Percentiles rank a stretch among this genome's conserved stretches.
phyloP scores from a whole-genome alignment of 164 flowering plant genomes.

The Platanus orientalis region DNA sequence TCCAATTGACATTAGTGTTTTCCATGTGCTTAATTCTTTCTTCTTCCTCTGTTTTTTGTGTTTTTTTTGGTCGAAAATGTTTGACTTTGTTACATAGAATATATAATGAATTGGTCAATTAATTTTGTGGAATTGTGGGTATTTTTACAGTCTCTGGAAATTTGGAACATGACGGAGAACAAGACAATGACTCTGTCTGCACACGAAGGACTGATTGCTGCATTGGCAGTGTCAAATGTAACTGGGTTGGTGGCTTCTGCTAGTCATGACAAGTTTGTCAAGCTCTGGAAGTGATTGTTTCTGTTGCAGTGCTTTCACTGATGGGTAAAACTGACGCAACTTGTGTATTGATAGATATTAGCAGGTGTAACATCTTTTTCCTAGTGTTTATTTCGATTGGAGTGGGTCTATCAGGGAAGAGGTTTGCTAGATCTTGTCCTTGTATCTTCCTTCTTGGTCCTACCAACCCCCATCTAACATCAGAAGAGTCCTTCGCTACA shows the following conservation, averaged over 20 bases:
- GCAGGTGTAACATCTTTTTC: neutral
- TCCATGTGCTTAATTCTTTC: too few species aligned
- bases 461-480: neutral
- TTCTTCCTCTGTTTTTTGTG: too few species aligned
- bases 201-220: slow-evolving; percentile 56
- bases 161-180: slow-evolving; percentile 74
- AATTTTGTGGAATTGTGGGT: neutral
- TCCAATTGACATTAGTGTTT: too few species aligned
- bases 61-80: too few species aligned
- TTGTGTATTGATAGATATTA: neutral
- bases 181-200: slow-evolving; percentile 68
- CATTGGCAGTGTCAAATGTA: slow-evolving; percentile 52
- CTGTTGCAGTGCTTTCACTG: neutral
- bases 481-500: neutral
- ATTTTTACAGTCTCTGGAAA: slow-evolving; percentile 53
- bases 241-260: slow-evolving; percentile 67
- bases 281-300: slow-evolving; percentile 51
- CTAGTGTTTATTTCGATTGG: neutral
- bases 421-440: neutral
- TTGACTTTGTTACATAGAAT: neutral
- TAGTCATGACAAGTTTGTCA: slow-evolving; percentile 63
- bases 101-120: neutral
- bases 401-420: neutral
- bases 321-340: neutral
- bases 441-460: neutral